Percentiles rank a stretch among this genome's conserved stretches.
Conservation (phyloP, 202 grass and related monocot genomes). For the Dendrocalamus latiflorus region DNA sequence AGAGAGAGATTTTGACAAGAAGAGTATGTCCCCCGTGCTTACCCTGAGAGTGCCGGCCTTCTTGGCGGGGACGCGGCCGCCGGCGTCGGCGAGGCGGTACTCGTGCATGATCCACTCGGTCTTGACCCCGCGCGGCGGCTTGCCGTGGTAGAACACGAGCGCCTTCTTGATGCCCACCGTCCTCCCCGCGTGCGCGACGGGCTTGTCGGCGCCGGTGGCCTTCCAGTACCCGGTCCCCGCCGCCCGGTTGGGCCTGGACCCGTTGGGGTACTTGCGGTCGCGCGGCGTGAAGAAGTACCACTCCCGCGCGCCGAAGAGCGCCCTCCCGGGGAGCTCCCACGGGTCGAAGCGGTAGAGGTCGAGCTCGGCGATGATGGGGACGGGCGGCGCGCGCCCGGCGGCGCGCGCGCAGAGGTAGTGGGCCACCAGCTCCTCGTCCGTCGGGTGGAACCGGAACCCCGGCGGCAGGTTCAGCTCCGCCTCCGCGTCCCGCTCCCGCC, state of each 20-base stretch:
- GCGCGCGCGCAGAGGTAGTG: constrained; percentile 71
- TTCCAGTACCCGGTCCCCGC: too few relatives aligned
- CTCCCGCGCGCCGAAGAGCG: constrained; percentile 44
- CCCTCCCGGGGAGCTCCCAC: constrained; percentile 63
- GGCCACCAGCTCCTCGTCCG: constrained; percentile 55
- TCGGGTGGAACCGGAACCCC: constrained; percentile 68
- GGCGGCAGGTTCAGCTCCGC: constrained; percentile 89
- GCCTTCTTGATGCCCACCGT: too few relatives aligned
- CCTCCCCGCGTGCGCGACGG: too few relatives aligned
- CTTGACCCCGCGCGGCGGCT: constrained; percentile 43
- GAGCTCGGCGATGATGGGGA: constrained; percentile 79
- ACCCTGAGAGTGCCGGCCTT: too few relatives aligned
- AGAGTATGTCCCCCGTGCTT: too few relatives aligned
- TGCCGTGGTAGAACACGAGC: too few relatives aligned
- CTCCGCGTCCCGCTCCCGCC: constrained; percentile 78
- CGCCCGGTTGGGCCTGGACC: too few relatives aligned
- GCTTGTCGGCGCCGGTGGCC: too few relatives aligned
- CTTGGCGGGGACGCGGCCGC: too few relatives aligned
- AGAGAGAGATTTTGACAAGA: too few relatives aligned
- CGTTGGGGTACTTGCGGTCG: too few relatives aligned
- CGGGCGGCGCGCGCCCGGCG: background rate
- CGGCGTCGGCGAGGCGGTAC: constrained; percentile 68
- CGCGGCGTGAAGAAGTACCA: too few relatives aligned
- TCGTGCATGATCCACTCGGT: constrained; percentile 99
- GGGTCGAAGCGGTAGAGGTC: constrained; percentile 79